Evolutionary conservation across 139 green algal genomes (phyloP), one percentile per base, ranked within the genome.

Genomic region (Zygnema cylindricum): DNA sequence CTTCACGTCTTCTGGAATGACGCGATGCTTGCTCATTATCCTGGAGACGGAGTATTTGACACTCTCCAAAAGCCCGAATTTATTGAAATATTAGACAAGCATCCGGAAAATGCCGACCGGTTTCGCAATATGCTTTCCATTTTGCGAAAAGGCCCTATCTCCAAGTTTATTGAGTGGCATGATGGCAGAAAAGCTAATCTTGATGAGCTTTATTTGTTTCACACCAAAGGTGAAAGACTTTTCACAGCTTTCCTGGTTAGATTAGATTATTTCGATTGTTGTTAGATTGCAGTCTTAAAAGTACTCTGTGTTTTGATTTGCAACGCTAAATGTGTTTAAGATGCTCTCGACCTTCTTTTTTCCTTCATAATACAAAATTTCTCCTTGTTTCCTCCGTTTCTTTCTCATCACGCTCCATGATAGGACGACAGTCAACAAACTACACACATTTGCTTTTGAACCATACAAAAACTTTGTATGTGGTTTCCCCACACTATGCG

Each of bases 111-210:
- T 54, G 21, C 77, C 3, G 77, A 55, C 38, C 2, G 77, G 77
- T 49, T 84, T 49, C 77, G 77, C 21, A 84, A 84, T 54, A 84
- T 84, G 77, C 22, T 63, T 49, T 55, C 77, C 3, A 7, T 63
- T 22, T 54, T 84, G 77, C 2, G 25, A 55, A 55, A 55, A 55
- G 77, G 77, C 2, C 77, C 77, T 54, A 84, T 84, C 25, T 21
- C 77, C 41, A 3, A 49, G 32, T 54, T 21, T 16, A 55, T 84
- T 21, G 25, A 84, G 77, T 84, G 77, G 77, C 77, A 57, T 7
- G 77, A 7, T 21, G 77, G 77, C 77, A 21, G 77, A 7, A 35
- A 35, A 39, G 77, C 77, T 21, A 3, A 49, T 49, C 77, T 84
- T 3, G 7, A 55, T 49, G 77, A 84, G 32, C 77, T 84, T 3